Evolutionary conservation across 208 protist genomes (phyloP), one percentile per base, ranked within the genome.

Genomic region (Trypanosoma rangeli): DNA sequence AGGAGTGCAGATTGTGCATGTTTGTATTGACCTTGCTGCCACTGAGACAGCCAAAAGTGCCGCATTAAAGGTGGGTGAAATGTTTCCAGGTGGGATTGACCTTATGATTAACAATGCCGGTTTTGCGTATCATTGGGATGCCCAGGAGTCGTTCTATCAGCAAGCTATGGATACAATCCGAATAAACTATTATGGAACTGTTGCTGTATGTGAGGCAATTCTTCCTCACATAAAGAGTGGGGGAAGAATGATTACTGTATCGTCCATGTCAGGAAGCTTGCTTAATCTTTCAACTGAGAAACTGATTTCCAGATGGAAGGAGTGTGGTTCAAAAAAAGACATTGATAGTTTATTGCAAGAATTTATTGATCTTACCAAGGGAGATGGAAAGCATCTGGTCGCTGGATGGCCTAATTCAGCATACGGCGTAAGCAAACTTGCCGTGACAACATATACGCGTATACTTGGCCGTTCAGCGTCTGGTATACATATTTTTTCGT

Each of bases 341-440:
- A 54, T 85, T 20, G 70, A 79, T 20, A 16, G 24, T 15, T 33
- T 87, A 31, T 52, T 85, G 8, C 26, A 59, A 15, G 62, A 83
- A 44, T 79, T 83, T 57, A n/a, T 80, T 37, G 33, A 56, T 16
- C 49, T 70, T 24, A 68, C 63, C 0, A 68, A 73, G 39, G 60
- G 13, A 7, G 56, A 65, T 28, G 52, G 48, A 7, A 60, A 78
- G 35, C 68, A 85, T 61, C 9, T 68, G n/a, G 20, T 42, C 26
- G 49, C 67, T 24, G 79, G 77, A 16, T 87, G 71, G 66, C 73
- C 75, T 12, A 48, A 76, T 42, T 74, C 61, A 29, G 70, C 76
- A 3, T 85, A 85, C 59, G 68, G 56, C 33, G 70, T 79, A 31
- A 84, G 64, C 55, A 87, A 90, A 63, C 61, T 87, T 53, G 70